phyloP scores from a whole-genome alignment of 192 early-diverging fungal species.

The Gigaspora rosea region DNA sequence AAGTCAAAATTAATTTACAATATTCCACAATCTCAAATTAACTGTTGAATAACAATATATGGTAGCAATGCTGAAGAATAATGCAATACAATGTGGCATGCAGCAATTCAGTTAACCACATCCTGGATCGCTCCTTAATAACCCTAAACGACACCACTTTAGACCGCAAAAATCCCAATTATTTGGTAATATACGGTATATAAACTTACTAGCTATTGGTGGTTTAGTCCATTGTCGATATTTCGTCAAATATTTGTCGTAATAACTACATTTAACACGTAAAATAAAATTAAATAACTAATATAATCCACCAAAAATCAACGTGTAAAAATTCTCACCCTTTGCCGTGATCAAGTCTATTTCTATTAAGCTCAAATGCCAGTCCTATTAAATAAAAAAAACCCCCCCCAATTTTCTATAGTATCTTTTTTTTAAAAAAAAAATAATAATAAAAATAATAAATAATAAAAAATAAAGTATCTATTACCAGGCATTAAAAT shows the following conservation, averaged over 20 bases:
- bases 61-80: too few relatives aligned
- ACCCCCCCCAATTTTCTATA: background rate
- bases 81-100: too few relatives aligned
- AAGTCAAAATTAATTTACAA: too few relatives aligned
- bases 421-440: background rate
- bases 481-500: slow-evolving; percentile 32
- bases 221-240: background rate
- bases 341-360: slow-evolving; percentile 31
- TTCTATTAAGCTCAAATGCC: slow-evolving; percentile 23
- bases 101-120: too few relatives aligned
- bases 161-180: too few relatives aligned
- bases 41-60: too few relatives aligned
- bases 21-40: too few relatives aligned
- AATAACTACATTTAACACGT: slow-evolving; percentile 3
- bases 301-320: background rate
- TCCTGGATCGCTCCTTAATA: too few relatives aligned
- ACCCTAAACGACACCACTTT: too few relatives aligned
- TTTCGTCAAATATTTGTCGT: slow-evolving; percentile 26
- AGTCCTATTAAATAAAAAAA: background rate
- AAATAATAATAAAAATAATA: background rate
- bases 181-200: background rate
- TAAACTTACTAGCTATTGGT: slow-evolving; percentile 23
- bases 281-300: background rate
- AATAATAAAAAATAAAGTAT: background rate
- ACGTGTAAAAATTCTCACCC: slow-evolving; percentile 5